These are phyloP conservation scores for Amanita exitialis DNA, from an alignment of 768 basidiomycete genomes.

Conservation along the genomic window DNA sequence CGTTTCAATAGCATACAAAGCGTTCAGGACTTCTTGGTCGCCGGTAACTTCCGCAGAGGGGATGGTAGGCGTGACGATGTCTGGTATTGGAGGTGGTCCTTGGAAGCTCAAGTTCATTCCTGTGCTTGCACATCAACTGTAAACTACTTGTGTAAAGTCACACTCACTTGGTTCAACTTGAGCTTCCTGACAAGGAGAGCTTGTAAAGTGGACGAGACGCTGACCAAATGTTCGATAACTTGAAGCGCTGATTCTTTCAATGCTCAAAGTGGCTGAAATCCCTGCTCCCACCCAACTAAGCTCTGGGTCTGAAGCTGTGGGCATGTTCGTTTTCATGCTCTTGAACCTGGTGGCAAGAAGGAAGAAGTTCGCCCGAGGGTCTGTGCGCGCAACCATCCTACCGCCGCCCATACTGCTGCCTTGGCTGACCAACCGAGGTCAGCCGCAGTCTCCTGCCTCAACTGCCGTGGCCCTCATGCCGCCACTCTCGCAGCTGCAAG, in stretches of 20 bases:
- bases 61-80: slow-evolving; percentile 25
- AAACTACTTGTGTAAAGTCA: slow-evolving; percentile 2
- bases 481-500: no score
- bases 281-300: background rate
- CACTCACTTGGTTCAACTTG: slow-evolving; percentile 31
- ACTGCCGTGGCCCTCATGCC: no score
- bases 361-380: no score
- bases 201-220: slow-evolving; percentile 16
- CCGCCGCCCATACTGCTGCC: no score
- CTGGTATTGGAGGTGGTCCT: slow-evolving; percentile 12
- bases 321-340: no score
- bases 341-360: no score
- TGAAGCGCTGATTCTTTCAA: background rate
- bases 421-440: no score
- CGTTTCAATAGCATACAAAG: slow-evolving; percentile 43
- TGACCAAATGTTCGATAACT: background rate
- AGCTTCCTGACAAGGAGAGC: slow-evolving; percentile 32
- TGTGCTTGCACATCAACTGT: slow-evolving; percentile 19
- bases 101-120: slow-evolving; percentile 13
- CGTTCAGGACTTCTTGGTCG: slow-evolving; percentile 32
- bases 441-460: no score
- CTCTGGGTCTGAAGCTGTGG: no score
- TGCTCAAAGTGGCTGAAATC: background rate
- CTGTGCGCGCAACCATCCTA: no score
- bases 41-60: slow-evolving; percentile 15